These are phyloP conservation scores for Drechslera avenae DNA, from an alignment of 2,329 filamentous ascomycete genomes.

Conservation along the genomic window DNA sequence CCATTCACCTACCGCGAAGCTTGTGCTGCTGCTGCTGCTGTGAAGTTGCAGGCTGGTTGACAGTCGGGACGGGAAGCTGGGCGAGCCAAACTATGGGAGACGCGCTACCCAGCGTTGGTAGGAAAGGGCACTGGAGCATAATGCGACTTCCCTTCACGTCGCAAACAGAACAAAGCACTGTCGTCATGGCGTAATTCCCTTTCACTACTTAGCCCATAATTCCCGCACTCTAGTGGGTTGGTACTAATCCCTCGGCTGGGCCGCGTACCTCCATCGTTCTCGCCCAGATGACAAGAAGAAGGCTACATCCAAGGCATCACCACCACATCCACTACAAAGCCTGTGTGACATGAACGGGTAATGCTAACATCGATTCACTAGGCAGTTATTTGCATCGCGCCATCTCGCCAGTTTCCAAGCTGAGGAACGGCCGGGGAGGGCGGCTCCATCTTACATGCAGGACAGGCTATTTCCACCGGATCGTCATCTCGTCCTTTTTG, in stretches of 20 bases:
- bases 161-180: neutral
- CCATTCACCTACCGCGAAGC: too few relatives aligned
- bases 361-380: slow-evolving; percentile 1
- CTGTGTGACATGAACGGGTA: neutral
- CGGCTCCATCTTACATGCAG: slow-evolving; percentile 4
- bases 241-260: neutral
- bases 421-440: neutral
- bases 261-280: neutral
- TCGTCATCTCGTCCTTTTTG: neutral
- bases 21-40: too few relatives aligned
- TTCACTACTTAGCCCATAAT: too few relatives aligned
- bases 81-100: slow-evolving; percentile 36
- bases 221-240: too few relatives aligned
- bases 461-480: neutral
- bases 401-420: slow-evolving; percentile 1
- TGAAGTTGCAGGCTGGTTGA: neutral
- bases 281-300: neutral
- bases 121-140: slow-evolving; percentile 1
- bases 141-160: slow-evolving; percentile 5
- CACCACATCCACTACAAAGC: neutral
- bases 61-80: slow-evolving; percentile 26
- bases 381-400: neutral
- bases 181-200: neutral
- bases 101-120: neutral
- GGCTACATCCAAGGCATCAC: slow-evolving; percentile 2